Base-by-base conservation (phyloP, 1,139 yeast genomes). In the Nakaseomyces sp. region DNA sequence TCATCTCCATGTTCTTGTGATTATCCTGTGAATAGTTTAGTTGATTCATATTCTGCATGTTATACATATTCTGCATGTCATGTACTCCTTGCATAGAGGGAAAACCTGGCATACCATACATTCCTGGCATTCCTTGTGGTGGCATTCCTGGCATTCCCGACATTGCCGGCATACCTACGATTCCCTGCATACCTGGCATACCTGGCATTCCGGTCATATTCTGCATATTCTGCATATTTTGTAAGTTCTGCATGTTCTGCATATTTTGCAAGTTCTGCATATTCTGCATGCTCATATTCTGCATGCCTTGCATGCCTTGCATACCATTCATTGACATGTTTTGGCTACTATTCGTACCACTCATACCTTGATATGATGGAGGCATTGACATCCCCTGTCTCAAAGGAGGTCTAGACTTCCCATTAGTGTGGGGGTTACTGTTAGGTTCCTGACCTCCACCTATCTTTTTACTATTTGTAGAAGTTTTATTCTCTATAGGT, bases 201-300 rank as follows among this genome's bases (percentile, higher is more conserved):
- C 13, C 24, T 18, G 36, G 15, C n/a, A 32, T 9, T 10, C 24
- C 24, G 6, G 5, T 10, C 24, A 32, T 32, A 19, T 32, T 32
- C 12, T 32, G 36, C 36, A 32, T 32, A 18, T 32, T 17, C 9
- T 32, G 36, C 36, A 32, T 17, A 13, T 18, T 32, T 9, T 32
- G 36, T 24, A 32, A 18, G 12, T 32, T 32, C 7, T 32, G 36
- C 22, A 32, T 32, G 18, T 32, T 32, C 18, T 32, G 36, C 22
- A 32, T 18, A 18, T 32, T 32, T 5, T 18, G 22, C 36, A 32
- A 18, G n/a, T 15, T 32, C 17, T 30, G 17, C 20, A 32, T 32
- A 13, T 32, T 32, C 4, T 7, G 6, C 33, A 30, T 30, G 33
- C 12, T 16, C 33, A 30, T 30, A 12, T 16, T 7, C 4, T 30